Evolutionary conservation across 2,329 filamentous ascomycete genomes (phyloP), one percentile per base, ranked within the genome.

Genomic region (Arthroderma sp.): DNA sequence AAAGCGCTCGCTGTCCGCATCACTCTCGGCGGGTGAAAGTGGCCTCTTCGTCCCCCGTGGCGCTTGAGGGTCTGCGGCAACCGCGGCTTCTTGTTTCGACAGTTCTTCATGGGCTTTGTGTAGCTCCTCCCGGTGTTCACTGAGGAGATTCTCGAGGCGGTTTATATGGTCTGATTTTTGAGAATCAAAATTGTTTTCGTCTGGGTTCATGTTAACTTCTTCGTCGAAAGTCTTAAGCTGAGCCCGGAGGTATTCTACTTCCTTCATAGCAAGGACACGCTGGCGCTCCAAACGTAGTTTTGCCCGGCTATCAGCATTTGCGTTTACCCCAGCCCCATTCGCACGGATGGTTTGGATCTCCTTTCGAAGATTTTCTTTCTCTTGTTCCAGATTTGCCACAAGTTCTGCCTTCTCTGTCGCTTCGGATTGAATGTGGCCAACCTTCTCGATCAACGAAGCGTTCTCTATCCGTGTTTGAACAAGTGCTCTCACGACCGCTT

Each of bases 221-320:
- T 98, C 91, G 56, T 96, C 86, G 48, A 93, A 83, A 0, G 84
- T 82, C 65, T 88, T 88, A 44, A 96, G 73, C 62, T 98, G 91
- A 0, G 86, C 89, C 22, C 91, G 83, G 5, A 98, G 74, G 59
- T 94, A 94, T 53, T 95, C 88, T 0, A 91, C 86, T 60, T 98
- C 93, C 58, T 95, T 95, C 27, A 86, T 73, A 0, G 88, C 86
- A 5, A 98, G 73, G 1, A 75, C 77, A 47, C 86, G 83, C 59
- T 96, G 89, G 47, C 91, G 75, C 55, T 98, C 89, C 0, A 95
- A 68, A 30, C 91, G 77, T 43, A 83, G 69, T 37, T 79, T 80
- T 1, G 76, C 74, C 64, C 87, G 76, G 50, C 60, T 83, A 56
- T 86, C 83, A 15, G 67, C 72, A 1, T 65, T 57, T 4, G 69